A percentile compares a stretch with the other conserved stretches of the same genome.
phyloP scores from a whole-genome alignment of 1,284 basidiomycete species.

The Ceratobasidium sp. region DNA sequence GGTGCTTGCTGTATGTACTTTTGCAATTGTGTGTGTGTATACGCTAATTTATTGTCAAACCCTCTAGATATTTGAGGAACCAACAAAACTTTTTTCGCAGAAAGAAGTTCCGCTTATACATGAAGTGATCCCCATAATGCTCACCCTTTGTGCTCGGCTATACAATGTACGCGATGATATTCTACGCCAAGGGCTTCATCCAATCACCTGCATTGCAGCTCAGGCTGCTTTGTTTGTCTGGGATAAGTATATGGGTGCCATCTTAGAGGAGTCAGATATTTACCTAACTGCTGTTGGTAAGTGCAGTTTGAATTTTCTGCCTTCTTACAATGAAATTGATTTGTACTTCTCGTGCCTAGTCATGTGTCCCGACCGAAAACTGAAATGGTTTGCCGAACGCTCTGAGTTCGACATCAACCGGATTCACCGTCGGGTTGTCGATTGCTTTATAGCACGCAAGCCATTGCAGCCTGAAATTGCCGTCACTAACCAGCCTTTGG shows the following conservation, averaged over 20 bases:
- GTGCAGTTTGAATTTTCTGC: neutral
- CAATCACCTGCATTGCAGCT: conserved; percentile 7
- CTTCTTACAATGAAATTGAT: too few relatives aligned
- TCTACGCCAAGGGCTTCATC: neutral
- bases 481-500: neutral
- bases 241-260: conserved; percentile 20
- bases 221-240: neutral
- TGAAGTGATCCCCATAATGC: neutral
- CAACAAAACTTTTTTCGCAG: conserved; percentile 5
- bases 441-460: neutral
- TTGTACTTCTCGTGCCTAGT: neutral
- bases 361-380: conserved; percentile 25
- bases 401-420: neutral
- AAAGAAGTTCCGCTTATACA: conserved; percentile 13
- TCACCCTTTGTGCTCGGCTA: neutral
- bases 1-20: neutral
- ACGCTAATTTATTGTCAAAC: neutral
- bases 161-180: neutral
- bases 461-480: neutral
- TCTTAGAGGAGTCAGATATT: conserved; percentile 11
- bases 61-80: conserved; percentile 23
- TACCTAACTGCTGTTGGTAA: conserved; percentile 6
- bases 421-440: neutral
- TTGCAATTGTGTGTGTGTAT: neutral
- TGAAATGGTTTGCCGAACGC: conserved; percentile 16